Percentiles rank a stretch among this genome's conserved stretches.
These are phyloP conservation scores for Asterochloris sp. DNA, from an alignment of 139 green algal species.

Conservation along the genomic window DNA sequence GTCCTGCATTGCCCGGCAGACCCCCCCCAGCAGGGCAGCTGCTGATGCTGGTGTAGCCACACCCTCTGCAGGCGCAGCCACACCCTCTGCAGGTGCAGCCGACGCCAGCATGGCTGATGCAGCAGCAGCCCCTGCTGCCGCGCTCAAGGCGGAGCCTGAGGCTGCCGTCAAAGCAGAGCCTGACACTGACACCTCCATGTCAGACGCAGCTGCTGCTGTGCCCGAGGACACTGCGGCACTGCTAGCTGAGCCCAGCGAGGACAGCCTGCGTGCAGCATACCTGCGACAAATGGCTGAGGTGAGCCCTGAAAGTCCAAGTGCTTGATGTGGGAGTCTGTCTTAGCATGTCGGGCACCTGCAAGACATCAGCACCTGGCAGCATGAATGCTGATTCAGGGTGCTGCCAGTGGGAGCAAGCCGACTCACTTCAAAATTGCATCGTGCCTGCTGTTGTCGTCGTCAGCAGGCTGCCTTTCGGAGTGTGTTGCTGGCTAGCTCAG, in stretches of 20 bases:
- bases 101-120: not conserved
- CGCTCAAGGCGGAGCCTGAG: not conserved
- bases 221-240: not conserved
- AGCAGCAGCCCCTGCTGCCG: not conserved
- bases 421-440: no score
- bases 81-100: not conserved
- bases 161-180: not conserved
- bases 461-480: no score
- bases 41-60: not conserved
- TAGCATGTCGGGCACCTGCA: no score
- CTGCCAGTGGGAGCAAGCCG: no score
- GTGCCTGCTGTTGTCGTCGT: no score
- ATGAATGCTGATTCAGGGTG: no score
- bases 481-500: no score
- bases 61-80: not conserved
- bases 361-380: no score
- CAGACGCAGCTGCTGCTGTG: not conserved
- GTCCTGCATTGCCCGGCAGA: conserved; percentile 15
- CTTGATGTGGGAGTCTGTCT: no score
- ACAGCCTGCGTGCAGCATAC: no score
- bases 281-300: no score
- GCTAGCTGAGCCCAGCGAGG: not conserved
- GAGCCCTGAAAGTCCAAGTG: no score
- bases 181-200: conserved; percentile 1
- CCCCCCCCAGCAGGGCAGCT: conserved; percentile 3